Percentiles rank a stretch among this genome's conserved stretches.
Conservation (phyloP, 495 filamentous ascomycete genomes). For the Talaromyces liani region DNA sequence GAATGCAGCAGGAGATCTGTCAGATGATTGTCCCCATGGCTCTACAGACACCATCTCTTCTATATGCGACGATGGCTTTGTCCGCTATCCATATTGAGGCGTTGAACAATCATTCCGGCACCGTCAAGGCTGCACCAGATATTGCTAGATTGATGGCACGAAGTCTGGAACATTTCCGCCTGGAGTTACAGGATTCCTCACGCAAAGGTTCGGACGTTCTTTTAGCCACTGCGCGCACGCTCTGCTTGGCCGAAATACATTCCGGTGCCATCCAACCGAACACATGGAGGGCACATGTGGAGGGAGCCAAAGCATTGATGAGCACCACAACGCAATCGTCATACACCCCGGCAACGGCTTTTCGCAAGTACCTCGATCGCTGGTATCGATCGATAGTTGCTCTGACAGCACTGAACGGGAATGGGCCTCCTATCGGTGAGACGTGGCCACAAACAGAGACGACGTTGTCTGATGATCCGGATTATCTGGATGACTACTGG, state of each 20-base stretch:
- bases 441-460: conserved; percentile 4
- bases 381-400: conserved; percentile 43
- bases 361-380: conserved; percentile 36
- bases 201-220: conserved; percentile 32
- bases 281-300: conserved; percentile 41
- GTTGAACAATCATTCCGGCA: conserved; percentile 34
- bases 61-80: conserved; percentile 40
- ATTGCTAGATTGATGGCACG: conserved; percentile 38
- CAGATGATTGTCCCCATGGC: conserved; percentile 42
- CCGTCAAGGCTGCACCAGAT: conserved; percentile 35
- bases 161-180: conserved; percentile 38
- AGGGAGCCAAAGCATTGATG: conserved; percentile 38
- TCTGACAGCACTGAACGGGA: conserved; percentile 37
- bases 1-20: conserved; percentile 41
- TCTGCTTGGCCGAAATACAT: conserved; percentile 42
- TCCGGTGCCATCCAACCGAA: conserved; percentile 40
- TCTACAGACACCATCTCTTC: conserved; percentile 36
- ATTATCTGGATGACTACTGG: conserved; percentile 43
- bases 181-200: conserved; percentile 32
- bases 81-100: conserved; percentile 41
- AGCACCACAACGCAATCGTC: conserved; percentile 13
- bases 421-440: conserved; percentile 36
- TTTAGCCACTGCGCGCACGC: conserved; percentile 39
- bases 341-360: conserved; percentile 20
- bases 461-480: conserved; percentile 13